Conservation (phyloP, 306 rosid genomes). For the Prunus dulcis region DNA sequence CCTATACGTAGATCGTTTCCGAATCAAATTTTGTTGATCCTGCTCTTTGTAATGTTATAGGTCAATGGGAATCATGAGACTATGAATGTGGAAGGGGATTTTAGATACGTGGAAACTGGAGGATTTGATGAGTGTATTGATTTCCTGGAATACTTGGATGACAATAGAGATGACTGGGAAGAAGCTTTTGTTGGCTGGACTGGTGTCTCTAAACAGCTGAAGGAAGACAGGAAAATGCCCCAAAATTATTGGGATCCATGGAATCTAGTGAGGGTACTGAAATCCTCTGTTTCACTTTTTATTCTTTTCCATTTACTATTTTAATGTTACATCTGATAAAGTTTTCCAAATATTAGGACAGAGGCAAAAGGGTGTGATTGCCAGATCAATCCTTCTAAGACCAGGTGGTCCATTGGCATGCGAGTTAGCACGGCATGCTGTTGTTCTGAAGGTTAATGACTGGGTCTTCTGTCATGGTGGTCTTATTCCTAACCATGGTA, state of each 20-base stretch:
- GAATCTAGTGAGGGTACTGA: conserved; percentile 82
- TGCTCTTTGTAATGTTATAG: conserved; percentile 34
- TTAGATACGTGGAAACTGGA: conserved; percentile 71
- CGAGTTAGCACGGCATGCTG: conserved; percentile 71
- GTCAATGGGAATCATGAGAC: conserved; percentile 94
- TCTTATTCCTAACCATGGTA: conserved; percentile 99
- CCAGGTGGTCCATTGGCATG: conserved; percentile 83
- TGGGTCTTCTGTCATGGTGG: conserved; percentile 99
- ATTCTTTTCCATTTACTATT: conserved; percentile 9
- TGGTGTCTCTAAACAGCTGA: conserved; percentile 60
- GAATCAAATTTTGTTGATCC: background rate
- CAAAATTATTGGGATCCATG: conserved; percentile 68
- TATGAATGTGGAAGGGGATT: conserved; percentile 97
- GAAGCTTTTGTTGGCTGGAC: conserved; percentile 68
- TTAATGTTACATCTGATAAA: conserved; percentile 36
- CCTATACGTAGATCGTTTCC: background rate
- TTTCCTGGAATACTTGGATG: conserved; percentile 71
- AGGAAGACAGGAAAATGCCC: conserved; percentile 45
- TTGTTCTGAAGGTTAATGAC: conserved; percentile 89
- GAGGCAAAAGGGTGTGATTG: conserved; percentile 88
- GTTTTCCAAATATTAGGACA: conserved; percentile 65
- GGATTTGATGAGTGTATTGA: conserved; percentile 79
- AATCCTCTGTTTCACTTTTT: conserved; percentile 19
- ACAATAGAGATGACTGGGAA: conserved; percentile 54
- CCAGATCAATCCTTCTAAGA: conserved; percentile 78